Evolutionary conservation across 2,329 filamentous ascomycete species (phyloP).

Genomic region (Ceratocystis lukuohia): DNA sequence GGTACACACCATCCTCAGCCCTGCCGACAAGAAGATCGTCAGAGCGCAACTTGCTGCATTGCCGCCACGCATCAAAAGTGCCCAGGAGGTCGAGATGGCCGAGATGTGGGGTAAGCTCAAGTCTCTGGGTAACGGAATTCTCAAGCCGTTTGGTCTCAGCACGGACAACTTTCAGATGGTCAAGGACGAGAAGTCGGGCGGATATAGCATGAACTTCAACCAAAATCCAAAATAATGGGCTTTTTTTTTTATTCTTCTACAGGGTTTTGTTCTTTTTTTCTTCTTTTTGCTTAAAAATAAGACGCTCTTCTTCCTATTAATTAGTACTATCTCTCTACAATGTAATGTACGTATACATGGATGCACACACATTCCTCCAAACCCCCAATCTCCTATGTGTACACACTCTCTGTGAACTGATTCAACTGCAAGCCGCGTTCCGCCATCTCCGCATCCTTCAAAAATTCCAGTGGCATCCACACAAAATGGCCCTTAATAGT

Average conservation of each 20-base stretch:
- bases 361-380: no score
- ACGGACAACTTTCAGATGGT: conserved; percentile 92
- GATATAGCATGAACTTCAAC: conserved; percentile 86
- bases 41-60: conserved; percentile 50
- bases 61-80: conserved; percentile 56
- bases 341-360: no score
- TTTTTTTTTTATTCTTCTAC: background rate
- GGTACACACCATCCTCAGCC: conserved; percentile 37
- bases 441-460: conserved; percentile 76
- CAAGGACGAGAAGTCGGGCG: conserved; percentile 77
- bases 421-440: conserved; percentile 82
- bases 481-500: conserved; percentile 79
- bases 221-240: conserved; percentile 19
- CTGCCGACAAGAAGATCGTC: conserved; percentile 55
- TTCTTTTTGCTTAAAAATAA: background rate
- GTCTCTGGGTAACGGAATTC: conserved; percentile 75
- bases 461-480: conserved; percentile 86
- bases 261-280: background rate
- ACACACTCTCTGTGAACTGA: conserved; percentile 73
- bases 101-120: conserved; percentile 99
- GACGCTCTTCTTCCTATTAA: background rate
- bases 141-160: conserved; percentile 86
- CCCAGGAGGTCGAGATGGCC: conserved; percentile 74
- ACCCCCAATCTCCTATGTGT: conserved; percentile 39
- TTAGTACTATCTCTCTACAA: no score